phyloP scores from a whole-genome alignment of 106 monocot genomes.

The Gastrodia elata region DNA sequence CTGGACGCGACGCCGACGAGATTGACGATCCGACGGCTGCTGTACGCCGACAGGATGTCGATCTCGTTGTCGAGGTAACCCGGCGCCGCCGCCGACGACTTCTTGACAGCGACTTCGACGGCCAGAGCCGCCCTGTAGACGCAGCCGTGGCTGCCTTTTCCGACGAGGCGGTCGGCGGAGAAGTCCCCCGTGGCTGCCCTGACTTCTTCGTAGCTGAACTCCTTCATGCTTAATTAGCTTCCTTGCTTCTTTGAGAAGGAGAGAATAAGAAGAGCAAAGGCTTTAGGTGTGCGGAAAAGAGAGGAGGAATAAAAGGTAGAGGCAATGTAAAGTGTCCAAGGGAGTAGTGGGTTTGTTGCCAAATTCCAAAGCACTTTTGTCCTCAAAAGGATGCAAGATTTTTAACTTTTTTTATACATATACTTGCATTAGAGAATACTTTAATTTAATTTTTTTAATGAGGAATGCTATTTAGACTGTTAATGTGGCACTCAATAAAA shows the following conservation, averaged over 20 bases:
- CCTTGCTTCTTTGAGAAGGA: no score
- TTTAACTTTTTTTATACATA: no score
- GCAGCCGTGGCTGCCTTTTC: constrained; percentile 86
- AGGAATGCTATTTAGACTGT: no score
- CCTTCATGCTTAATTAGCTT: constrained; percentile 43
- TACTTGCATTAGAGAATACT: no score
- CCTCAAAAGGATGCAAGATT: not conserved
- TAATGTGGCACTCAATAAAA: no score
- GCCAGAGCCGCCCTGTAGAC: constrained; percentile 60
- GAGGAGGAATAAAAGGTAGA: constrained; percentile 4
- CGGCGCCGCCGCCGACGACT: constrained; percentile 12
- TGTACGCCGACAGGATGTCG: constrained; percentile 30
- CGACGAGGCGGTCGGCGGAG: constrained; percentile 43
- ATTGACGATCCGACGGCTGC: constrained; percentile 40
- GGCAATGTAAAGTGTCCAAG: not conserved
- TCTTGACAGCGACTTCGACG: constrained; percentile 56
- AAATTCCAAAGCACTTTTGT: constrained; percentile 4
- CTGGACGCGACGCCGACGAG: constrained; percentile 28
- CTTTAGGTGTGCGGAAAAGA: not conserved
- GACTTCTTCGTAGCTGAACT: constrained; percentile 55
- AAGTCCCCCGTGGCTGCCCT: constrained; percentile 55
- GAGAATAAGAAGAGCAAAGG: not conserved
- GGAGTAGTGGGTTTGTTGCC: not conserved
- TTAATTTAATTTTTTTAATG: no score
- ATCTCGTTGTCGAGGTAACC: constrained; percentile 59